phyloP scores from a whole-genome alignment of 2,329 filamentous ascomycete genomes.

The Knoxdaviesia proteae region DNA sequence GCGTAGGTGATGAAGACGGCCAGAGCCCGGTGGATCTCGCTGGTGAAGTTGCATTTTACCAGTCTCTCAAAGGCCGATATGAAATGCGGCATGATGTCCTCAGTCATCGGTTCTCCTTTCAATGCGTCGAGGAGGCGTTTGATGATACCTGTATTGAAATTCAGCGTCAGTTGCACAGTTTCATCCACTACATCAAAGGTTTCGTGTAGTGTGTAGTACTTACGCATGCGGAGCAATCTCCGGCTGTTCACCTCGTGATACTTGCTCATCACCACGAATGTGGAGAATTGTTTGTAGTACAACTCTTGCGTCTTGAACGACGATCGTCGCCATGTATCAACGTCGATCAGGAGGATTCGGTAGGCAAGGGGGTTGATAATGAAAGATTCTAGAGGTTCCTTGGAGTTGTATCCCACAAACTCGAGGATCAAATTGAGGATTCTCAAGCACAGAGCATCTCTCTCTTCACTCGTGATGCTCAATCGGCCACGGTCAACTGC shows the following conservation, averaged over 20 bases:
- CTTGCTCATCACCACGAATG: constrained; percentile 76
- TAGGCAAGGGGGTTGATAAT: constrained; percentile 94
- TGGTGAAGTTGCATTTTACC: constrained; percentile 59
- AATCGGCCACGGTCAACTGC: constrained; percentile 14
- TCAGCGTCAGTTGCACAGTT: constrained; percentile 5
- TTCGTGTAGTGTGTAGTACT: constrained; percentile 13
- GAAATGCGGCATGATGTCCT: constrained; percentile 55
- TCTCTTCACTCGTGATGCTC: constrained; percentile 26
- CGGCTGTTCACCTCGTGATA: constrained; percentile 83
- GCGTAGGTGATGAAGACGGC: constrained; percentile 88
- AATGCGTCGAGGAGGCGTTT: constrained; percentile 78
- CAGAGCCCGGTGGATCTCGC: constrained; percentile 67
- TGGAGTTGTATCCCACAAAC: constrained; percentile 75
- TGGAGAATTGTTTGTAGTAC: constrained; percentile 82
- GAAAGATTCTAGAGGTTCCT: constrained; percentile 66
- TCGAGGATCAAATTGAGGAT: constrained; percentile 58
- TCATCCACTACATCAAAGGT: not conserved
- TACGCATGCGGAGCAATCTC: constrained; percentile 75
- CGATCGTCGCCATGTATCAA: constrained; percentile 78
- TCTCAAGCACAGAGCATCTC: constrained; percentile 34
- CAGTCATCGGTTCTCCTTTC: constrained; percentile 60
- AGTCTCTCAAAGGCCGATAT: constrained; percentile 61
- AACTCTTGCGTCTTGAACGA: constrained; percentile 59
- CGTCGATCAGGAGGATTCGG: constrained; percentile 73
- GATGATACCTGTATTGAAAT: constrained; percentile 44